Evolutionary conservation across 306 rosid species (phyloP), one percentile per base, ranked within the genome.

Genomic region (Prunus armeniaca): DNA sequence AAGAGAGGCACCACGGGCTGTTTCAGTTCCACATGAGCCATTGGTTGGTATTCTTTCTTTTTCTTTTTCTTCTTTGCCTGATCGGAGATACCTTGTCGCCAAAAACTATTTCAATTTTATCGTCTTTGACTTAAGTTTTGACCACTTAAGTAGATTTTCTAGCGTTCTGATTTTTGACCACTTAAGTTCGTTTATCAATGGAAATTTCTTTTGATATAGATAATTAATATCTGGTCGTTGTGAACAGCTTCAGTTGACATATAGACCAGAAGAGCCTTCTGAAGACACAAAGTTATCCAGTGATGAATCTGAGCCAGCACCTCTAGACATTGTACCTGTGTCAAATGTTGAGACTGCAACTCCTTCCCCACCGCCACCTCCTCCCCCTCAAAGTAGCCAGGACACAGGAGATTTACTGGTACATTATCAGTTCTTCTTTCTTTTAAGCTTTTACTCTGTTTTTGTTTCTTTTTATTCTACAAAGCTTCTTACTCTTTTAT

Each of bases 381-480:
- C 91, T 43, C 84, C 89, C 19, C 87, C 89, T 32, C 88, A 85
- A 79, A 87, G 80, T 81, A 86, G 74, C 81, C 72, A 79, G 54
- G 93, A 82, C 57, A 87, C 96, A 15, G 99, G 91, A 82, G 99
- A 96, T 84, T 82, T 96, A 61, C 89, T 92, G 95, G 99, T 96
- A 86, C 54, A 68, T 41, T 76, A 66, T 65, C 74, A 34, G 54
- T 74, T 79, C 60, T 75, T 47, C 22, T 25, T 49, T 50, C 3
- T 15, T 24, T 25, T 18, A 43, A 24, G 55, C 47, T 17, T 45
- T 77, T 64, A 57, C 45, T 75, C 30, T 25, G 56, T 67, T 77
- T 63, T 47, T 76, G 18, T 56, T 22, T 46, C 64, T 76, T 11
- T 45, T 74, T 34, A 9, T 60, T 69, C 54, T 50, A 12, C 32